Evolutionary conservation across 352 stramenopile genomes (phyloP), one percentile per base, ranked within the genome.

Genomic region (Globisporangium alternatum): DNA sequence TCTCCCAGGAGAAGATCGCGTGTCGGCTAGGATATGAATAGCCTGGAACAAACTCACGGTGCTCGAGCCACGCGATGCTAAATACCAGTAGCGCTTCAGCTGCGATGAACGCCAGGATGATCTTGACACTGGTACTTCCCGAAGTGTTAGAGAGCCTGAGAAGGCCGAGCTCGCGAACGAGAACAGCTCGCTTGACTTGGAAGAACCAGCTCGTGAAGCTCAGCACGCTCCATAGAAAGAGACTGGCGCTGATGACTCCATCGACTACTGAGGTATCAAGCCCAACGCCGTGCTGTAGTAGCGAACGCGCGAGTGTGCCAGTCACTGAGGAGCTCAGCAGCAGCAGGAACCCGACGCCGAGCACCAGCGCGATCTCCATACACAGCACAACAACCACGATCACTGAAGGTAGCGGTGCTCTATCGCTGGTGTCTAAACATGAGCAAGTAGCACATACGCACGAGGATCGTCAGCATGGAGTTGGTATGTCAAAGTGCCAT

Each of bases 191-290:
- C 3, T 13, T n/a, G 21, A 33, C 60, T 12, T 65, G 64, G 39
- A 86, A 74, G 65, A 86, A 82, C 65, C 64, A 75, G 43, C 65
- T 62, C 39, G 69, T 63, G 39, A 82, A 69, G 12, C 54, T 15
- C 55, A 81, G 37, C 2, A 73, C 54, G 0, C 78, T 74, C 44
- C 43, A 71, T 3, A 69, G n/a, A n/a, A 79, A 79, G n/a, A 39
- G 25, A 10, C 22, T n/a, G 7, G 57, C 30, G 35, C 78, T 62
- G 44, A 64, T 66, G 30, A 62, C 48, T 28, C n/a, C n/a, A 6
- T 13, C 31, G 5, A n/a, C 35, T 15, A 17, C 52, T 52, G 10
- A 30, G 15, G 30, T 31, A n/a, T 51, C 28, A 17, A 66, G 45
- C 35, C 60, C 63, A 28, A n/a, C 28, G 30, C 41, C 28, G n/a